Evolutionary conservation across 352 stramenopile species (phyloP).

Genomic region (Plasmopara halstedii): DNA sequence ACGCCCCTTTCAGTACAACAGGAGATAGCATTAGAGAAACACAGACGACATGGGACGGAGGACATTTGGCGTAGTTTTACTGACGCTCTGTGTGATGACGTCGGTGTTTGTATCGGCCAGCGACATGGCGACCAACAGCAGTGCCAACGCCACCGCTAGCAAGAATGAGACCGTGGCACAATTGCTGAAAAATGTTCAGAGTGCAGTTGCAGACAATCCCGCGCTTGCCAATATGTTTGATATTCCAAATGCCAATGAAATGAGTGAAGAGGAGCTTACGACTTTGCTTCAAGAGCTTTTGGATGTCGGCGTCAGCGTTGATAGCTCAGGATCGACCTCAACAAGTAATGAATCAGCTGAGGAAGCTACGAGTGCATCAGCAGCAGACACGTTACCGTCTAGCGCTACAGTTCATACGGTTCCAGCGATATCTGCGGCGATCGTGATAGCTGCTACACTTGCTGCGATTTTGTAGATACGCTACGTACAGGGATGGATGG

Average conservation of each 20-base stretch:
- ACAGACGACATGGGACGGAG: conserved; percentile 6
- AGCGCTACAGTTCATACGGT: conserved; percentile 3
- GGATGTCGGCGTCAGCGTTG: conserved; percentile 7
- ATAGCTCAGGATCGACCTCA: conserved; percentile 1
- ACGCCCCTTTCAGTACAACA: not conserved
- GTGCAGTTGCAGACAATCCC: conserved; percentile 21
- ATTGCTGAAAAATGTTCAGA: conserved; percentile 29
- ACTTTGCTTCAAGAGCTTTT: conserved; percentile 23
- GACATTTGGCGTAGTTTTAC: conserved; percentile 11
- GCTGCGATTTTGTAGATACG: conserved; percentile 15
- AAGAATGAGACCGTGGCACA: conserved; percentile 18
- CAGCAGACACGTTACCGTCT: conserved; percentile 7
- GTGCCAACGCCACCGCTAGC: conserved; percentile 3
- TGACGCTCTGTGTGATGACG: conserved; percentile 10
- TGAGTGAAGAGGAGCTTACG: conserved; percentile 32
- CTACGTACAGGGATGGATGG: conserved; percentile 6
- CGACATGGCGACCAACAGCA: conserved; percentile 18
- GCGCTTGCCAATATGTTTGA: conserved; percentile 34
- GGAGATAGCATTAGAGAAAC: not conserved
- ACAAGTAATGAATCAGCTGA: conserved; percentile 5
- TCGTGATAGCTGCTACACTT: conserved; percentile 6
- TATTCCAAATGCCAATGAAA: conserved; percentile 22
- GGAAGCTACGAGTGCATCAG: conserved; percentile 8
- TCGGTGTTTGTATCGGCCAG: conserved; percentile 1
- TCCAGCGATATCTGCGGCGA: not conserved